Evolutionary conservation across 805 yeast genomes (phyloP), one percentile per base, ranked within the genome.

Genomic region (Cyberlindnera galapagoensis): DNA sequence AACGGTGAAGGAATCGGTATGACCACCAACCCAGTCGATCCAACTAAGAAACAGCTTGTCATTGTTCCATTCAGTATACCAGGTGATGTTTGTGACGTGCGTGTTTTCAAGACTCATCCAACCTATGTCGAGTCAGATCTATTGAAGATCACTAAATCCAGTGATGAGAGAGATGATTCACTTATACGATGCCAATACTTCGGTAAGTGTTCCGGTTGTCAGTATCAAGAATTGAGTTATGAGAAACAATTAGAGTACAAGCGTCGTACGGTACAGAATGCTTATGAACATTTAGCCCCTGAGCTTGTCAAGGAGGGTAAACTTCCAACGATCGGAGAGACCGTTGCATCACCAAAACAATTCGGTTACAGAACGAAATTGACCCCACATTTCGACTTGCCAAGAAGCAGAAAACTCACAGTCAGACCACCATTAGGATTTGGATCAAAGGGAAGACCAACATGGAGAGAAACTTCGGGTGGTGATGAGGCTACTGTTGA

Each of bases 171-270:
- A 29, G 66, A 84, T 39, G 79, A 82, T 45, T 52, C 62, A 6
- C 65, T 82, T 32, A 74, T 80, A 35, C 70, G 70, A 43, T 86
- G 95, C 60, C 68, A 73, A 42, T 92, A 92, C 60, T 92, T 90
- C 60, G 95, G 95, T 10, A 74, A 75, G 42, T 88, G 97, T 56
- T 84, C 95, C 1, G 97, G 97, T 4, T 88, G 97, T 56, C 97
- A 92, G 60, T 86, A 77, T 53, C 97, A 92, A 54, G 76, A 76
- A 55, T 61, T 87, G 21, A 65, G 71, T 3, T 92, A 92, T 54
- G 68, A 67, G 1, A 67, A 76, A 25, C 97, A 90, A 59, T 63
- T 92, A 33, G 60, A 57, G 31, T 67, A 82, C 51, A 92, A 92
- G 55, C 69, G 74, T 39, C 61, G 74, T 18, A 87, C 94, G 3